Evolutionary conservation across 2,329 filamentous ascomycete species (phyloP), one percentile per base, ranked within the genome.

Genomic region (Ophiostoma sp.): DNA sequence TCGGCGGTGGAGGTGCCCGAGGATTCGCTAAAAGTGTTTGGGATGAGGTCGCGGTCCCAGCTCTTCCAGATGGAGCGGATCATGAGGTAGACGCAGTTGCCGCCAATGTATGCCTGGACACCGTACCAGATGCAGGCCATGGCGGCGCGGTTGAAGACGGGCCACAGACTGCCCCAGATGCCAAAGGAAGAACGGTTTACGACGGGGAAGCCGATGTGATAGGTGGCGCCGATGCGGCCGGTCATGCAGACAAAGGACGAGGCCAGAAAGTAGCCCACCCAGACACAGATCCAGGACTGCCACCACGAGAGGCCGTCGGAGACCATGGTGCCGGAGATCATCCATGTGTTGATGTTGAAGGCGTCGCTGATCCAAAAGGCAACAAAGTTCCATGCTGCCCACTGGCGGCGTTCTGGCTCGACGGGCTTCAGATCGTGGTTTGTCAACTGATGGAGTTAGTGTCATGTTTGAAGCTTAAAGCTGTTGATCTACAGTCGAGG

Each of bases 301-400:
- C 93, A 96, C 93, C 93, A 96, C 8, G 91, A 92, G 31, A 96
- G 83, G 15, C 92, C 92, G 67, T 81, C 83, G 1, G 90, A 86
- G 44, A 96, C 92, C 86, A 93, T 93, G 52, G 90, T 89, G 1
- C 90, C 92, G 0, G 91, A 90, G 73, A 96, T 95, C 92, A 96
- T 96, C 93, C 92, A 96, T 1, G 92, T 95, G 79, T 94, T 95
- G 77, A 95, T 92, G 78, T 94, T 94, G 81, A 94, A 93, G 0
- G 88, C 90, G 79, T 94, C 91, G 39, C 91, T 90, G 76, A 95
- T 86, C 92, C 92, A 94, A 77, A 95, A 95, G 17, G 88, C 91
- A 57, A 96, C 90, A 77, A 93, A 97, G 79, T 96, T 96, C 87
- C 90, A 93, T 39, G 90, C 82, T 23, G 89, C 88, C 93, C 94